Percentiles rank a stretch among this genome's conserved stretches.
phyloP scores from a whole-genome alignment of 1,284 basidiomycete genomes.

The Moniliella sp. region DNA sequence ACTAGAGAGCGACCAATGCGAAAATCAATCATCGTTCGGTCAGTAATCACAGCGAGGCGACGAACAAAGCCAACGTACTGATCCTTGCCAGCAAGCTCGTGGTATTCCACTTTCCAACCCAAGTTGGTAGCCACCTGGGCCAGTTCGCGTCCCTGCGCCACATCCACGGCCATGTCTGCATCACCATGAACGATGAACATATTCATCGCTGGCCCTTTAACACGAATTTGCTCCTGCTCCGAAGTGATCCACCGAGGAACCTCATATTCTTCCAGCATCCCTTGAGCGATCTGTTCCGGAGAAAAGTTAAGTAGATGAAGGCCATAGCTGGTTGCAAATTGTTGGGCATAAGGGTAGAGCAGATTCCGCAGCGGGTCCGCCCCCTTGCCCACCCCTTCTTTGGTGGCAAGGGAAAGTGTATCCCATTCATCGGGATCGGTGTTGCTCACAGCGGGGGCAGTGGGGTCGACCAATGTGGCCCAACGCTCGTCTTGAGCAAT shows the following conservation, averaged over 20 bases:
- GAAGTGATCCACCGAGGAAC: slow-evolving; percentile 5
- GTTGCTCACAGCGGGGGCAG: slow-evolving; percentile 7
- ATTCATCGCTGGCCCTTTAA: slow-evolving; percentile 4
- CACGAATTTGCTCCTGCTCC: slow-evolving; percentile 4
- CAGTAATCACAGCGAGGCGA: no score
- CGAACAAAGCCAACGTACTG: no score
- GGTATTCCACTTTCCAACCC: slow-evolving; percentile 5
- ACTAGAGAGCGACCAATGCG: no score
- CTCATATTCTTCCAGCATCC: slow-evolving; percentile 5
- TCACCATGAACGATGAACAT: slow-evolving; percentile 15
- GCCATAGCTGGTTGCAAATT: slow-evolving; percentile 4
- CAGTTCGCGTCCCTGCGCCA: slow-evolving; percentile 8
- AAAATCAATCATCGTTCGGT: no score
- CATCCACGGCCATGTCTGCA: slow-evolving; percentile 12
- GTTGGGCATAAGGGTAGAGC: slow-evolving; percentile 15
- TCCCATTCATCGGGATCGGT: slow-evolving; percentile 1
- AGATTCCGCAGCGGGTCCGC: slow-evolving; percentile 5
- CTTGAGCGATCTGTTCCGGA: slow-evolving; percentile 3
- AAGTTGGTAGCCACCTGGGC: slow-evolving; percentile 6
- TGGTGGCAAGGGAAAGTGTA: no score
- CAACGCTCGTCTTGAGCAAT: slow-evolving; percentile 1
- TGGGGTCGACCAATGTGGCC: slow-evolving; percentile 7
- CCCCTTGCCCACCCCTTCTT: no score
- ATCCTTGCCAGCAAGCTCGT: slow-evolving; percentile 9
- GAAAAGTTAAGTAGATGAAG: slow-evolving; percentile 10